These are phyloP conservation scores for Colletotrichum magnum DNA, from an alignment of 2,329 filamentous ascomycete genomes.

Conservation along the genomic window DNA sequence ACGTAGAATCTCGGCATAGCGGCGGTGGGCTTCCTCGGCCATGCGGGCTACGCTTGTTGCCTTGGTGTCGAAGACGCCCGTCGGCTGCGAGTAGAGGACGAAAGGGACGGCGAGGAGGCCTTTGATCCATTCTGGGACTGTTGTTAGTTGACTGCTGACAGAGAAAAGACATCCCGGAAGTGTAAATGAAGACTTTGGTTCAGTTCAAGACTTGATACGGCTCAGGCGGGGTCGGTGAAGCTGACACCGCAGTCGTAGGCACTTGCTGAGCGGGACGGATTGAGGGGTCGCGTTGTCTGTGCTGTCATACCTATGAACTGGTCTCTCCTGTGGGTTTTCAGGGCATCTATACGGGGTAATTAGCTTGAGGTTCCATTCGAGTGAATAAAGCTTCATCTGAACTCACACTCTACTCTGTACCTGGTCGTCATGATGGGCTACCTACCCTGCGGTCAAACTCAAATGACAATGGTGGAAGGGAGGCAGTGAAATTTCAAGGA, in stretches of 20 bases:
- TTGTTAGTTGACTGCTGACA: neutral
- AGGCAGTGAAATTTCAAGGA: too few species aligned
- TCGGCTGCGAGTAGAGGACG: slow-evolving; percentile 95
- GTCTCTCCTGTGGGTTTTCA: slow-evolving; percentile 89
- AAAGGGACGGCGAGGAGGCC: slow-evolving; percentile 94
- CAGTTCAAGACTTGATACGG: neutral
- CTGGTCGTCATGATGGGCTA: slow-evolving; percentile 68
- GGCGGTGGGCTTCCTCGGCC: slow-evolving; percentile 83
- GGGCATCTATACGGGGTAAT: slow-evolving; percentile 61
- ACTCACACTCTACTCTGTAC: slow-evolving; percentile 82
- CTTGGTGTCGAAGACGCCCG: slow-evolving; percentile 82
- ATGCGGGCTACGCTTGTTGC: slow-evolving; percentile 77
- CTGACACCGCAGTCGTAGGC: too few species aligned
- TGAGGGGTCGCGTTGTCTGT: neutral
- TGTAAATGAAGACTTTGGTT: neutral
- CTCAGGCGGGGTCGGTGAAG: neutral
- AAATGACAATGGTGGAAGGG: neutral
- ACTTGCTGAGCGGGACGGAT: neutral
- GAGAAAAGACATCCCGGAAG: slow-evolving; percentile 5
- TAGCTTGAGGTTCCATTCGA: slow-evolving; percentile 31
- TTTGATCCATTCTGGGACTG: slow-evolving; percentile 89
- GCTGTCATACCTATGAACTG: slow-evolving; percentile 80
- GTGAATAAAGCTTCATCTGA: neutral
- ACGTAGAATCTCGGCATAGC: slow-evolving; percentile 95
- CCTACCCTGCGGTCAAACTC: neutral